Evolutionary conservation across 495 filamentous ascomycete species (phyloP).

Genomic region (Lineolata rhizophorae): DNA sequence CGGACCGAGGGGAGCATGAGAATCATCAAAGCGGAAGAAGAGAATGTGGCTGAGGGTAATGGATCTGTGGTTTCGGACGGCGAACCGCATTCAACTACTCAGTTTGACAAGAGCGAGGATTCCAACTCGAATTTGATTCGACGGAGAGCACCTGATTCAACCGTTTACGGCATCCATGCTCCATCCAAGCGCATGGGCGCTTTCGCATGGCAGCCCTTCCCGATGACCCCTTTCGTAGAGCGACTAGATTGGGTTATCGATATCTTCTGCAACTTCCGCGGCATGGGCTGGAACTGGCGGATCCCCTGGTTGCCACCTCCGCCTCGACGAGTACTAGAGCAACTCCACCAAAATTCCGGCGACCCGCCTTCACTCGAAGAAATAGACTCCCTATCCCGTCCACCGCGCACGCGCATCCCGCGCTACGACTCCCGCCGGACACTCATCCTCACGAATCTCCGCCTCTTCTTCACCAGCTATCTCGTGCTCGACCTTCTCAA

Average conservation of each 20-base stretch:
- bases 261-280: conserved; percentile 44
- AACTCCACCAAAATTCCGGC: too few relatives aligned
- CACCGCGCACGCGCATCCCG: conserved; percentile 5
- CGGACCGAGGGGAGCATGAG: conserved; percentile 10
- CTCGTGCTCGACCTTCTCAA: conserved; percentile 45
- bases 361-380: conserved; percentile 6
- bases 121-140: conserved; percentile 1
- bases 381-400: conserved; percentile 6
- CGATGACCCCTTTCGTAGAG: conserved; percentile 28
- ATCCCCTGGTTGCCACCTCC: conserved; percentile 35
- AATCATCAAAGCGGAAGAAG: background rate
- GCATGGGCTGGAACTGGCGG: conserved; percentile 61
- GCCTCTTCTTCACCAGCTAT: conserved; percentile 29
- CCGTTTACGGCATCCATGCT: too few relatives aligned
- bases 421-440: conserved; percentile 19
- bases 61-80: too few relatives aligned
- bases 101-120: conserved; percentile 10
- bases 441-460: conserved; percentile 27
- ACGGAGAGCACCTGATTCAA: too few relatives aligned
- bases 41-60: too few relatives aligned
- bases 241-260: conserved; percentile 55
- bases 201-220: conserved; percentile 51
- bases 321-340: conserved; percentile 25
- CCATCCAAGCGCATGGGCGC: background rate
- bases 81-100: too few relatives aligned